Evolutionary conservation across 1,284 basidiomycete species (phyloP), one percentile per base, ranked within the genome.

Genomic region (Anthracocystis setariae): DNA sequence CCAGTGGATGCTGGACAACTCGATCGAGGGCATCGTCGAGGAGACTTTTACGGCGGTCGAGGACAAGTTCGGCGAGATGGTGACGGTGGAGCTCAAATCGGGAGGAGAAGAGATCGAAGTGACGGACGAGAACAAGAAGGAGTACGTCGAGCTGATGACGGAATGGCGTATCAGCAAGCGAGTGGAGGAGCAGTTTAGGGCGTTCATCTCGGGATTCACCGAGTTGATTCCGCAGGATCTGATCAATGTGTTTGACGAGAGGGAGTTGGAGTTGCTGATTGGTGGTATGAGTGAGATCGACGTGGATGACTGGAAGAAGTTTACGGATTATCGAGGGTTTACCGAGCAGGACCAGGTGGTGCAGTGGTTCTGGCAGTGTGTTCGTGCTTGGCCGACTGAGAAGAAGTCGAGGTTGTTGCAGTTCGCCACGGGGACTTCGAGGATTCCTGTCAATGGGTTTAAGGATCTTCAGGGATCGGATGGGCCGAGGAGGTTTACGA

Each of bases 301-400:
- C 82, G 85, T 87, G 21, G 87, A 88, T 73, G 87, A 88, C 77
- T 88, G 87, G 87, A 86, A 86, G 82, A 86, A 87, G 79, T 87
- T 87, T 81, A 88, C 87, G 59, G 87, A 88, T 80, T 88, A 88
- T 84, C 84, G 87, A 50, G 86, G 86, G 48, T 87, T 87, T 66
- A 83, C 78, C 25, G 80, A 76, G 61, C 75, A 79, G 55, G 79
- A 83, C 70, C 79, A 81, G 58, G 95, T 98, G 63, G 93, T 99
- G 71, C 93, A 97, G 83, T 98, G 96, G 96, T 99, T 99, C 89
- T 99, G 96, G 96, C 91, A 98, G 86, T 94, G 93, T 79, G 92
- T 98, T 59, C 90, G 92, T 56, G 90, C 90, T 51, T 98, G 95
- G 95, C 94, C 95, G 8, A 87, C 93, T 0, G 96, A 98, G 85